These are phyloP conservation scores for Populus tremula DNA, from an alignment of 345 rosid species.

Conservation along the genomic window DNA sequence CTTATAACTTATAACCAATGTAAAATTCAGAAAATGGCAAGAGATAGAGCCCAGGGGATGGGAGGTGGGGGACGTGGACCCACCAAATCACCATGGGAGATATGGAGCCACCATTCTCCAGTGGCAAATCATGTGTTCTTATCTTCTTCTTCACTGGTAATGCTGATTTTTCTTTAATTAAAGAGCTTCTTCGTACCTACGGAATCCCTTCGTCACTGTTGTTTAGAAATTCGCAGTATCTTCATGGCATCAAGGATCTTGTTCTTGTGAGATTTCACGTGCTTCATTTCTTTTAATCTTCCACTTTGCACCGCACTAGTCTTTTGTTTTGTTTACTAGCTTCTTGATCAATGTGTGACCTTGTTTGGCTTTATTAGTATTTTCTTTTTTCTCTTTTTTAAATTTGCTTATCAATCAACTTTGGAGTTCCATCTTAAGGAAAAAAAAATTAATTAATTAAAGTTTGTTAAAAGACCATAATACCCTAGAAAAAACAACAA, in stretches of 20 bases:
- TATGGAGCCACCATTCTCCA: neutral
- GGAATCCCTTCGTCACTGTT: neutral
- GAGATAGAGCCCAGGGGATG: neutral
- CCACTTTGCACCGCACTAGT: neutral
- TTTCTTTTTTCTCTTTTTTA: no score
- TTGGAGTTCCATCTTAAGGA: no score
- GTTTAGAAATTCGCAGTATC: neutral
- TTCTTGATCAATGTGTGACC: neutral
- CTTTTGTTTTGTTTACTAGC: neutral
- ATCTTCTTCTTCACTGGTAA: neutral
- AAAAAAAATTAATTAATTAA: no score
- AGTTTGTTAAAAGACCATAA: no score
- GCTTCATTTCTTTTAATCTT: neutral
- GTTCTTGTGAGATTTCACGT: neutral
- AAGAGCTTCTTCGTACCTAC: neutral
- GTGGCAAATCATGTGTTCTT: neutral
- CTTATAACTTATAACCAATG: no score
- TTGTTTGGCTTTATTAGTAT: no score
- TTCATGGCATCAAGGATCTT: neutral
- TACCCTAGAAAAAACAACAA: no score
- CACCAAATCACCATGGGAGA: slow-evolving; percentile 3
- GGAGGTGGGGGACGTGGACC: neutral
- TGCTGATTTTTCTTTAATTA: neutral
- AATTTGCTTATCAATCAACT: no score
- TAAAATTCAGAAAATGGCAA: neutral